Evolutionary conservation across 768 basidiomycete species (phyloP).

Genomic region (Boletus subparvulus): DNA sequence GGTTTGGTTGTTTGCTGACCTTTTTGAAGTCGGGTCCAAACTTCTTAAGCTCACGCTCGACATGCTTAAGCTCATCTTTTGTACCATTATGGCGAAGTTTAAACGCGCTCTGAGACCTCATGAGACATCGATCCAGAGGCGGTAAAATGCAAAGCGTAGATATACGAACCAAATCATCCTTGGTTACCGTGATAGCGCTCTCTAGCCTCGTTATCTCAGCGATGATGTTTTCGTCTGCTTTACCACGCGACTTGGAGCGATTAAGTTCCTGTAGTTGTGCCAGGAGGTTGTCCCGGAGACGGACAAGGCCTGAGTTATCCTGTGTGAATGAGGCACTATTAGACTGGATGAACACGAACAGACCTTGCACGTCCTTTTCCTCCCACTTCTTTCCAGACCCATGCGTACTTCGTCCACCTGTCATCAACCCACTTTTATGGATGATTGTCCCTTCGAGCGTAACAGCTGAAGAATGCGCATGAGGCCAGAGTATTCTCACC

Average conservation of each 20-base stretch:
- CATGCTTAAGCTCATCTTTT: slow-evolving; percentile 80
- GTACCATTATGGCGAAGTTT: slow-evolving; percentile 74
- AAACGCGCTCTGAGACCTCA: slow-evolving; percentile 58
- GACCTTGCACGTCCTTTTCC: slow-evolving; percentile 89
- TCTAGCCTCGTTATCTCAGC: slow-evolving; percentile 79
- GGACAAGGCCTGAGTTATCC: slow-evolving; percentile 42
- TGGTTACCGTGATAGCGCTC: slow-evolving; percentile 66
- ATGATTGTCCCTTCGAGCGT: slow-evolving; percentile 96
- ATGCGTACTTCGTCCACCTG: slow-evolving; percentile 85
- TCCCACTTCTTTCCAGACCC: slow-evolving; percentile 86
- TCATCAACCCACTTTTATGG: slow-evolving; percentile 96
- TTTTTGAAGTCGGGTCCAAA: slow-evolving; percentile 69
- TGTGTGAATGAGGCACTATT: slow-evolving; percentile 21
- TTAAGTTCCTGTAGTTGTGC: slow-evolving; percentile 79
- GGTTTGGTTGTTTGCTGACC: slow-evolving; percentile 37
- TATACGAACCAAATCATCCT: slow-evolving; percentile 76
- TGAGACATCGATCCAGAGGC: neutral
- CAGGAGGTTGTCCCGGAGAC: slow-evolving; percentile 68
- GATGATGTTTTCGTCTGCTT: slow-evolving; percentile 77
- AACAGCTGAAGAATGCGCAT: slow-evolving; percentile 58
- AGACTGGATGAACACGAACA: slow-evolving; percentile 10
- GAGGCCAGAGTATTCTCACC: neutral
- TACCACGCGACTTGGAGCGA: slow-evolving; percentile 79
- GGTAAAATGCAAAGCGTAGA: neutral
- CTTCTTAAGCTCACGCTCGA: slow-evolving; percentile 68